These are phyloP conservation scores for Penicillium bialowiezense DNA, from an alignment of 495 filamentous ascomycete genomes.

Conservation along the genomic window DNA sequence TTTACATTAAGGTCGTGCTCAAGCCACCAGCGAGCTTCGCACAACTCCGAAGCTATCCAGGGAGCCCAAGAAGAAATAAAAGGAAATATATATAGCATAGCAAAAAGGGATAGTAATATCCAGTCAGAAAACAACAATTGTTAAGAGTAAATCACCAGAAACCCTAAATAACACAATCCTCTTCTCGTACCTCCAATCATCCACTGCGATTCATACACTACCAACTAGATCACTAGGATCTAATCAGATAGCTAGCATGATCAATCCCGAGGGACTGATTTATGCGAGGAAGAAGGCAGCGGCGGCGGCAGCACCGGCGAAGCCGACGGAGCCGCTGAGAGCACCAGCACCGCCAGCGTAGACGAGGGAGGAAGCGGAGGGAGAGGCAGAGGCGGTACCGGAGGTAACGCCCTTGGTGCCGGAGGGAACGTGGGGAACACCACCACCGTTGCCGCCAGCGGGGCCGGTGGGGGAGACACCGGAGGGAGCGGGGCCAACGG, in stretches of 20 bases:
- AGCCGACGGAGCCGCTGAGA: conserved; percentile 45
- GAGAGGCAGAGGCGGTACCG: conserved; percentile 24
- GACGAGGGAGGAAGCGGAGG: conserved; percentile 38
- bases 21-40: conserved; percentile 43
- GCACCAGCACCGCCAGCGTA: conserved; percentile 50
- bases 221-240: conserved; percentile 2
- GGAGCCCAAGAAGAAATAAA: conserved; percentile 30
- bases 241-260: conserved; percentile 19
- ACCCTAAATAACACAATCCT: conserved; percentile 30
- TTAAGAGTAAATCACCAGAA: conserved; percentile 26
- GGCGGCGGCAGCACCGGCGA: conserved; percentile 48
- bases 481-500: conserved; percentile 23
- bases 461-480: conserved; percentile 10
- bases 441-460: conserved; percentile 18
- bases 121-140: conserved; percentile 29
- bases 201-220: not conserved
- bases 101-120: conserved; percentile 29
- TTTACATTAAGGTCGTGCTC: conserved; percentile 48
- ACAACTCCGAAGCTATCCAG: conserved; percentile 43
- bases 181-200: conserved; percentile 10
- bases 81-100: conserved; percentile 27
- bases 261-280: conserved; percentile 30
- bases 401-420: conserved; percentile 19
- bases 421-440: conserved; percentile 29
- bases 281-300: conserved; percentile 55